Evolutionary conservation across 2,329 filamentous ascomycete genomes (phyloP), one percentile per base, ranked within the genome.

Genomic region (Scolecobasidium constrictum): DNA sequence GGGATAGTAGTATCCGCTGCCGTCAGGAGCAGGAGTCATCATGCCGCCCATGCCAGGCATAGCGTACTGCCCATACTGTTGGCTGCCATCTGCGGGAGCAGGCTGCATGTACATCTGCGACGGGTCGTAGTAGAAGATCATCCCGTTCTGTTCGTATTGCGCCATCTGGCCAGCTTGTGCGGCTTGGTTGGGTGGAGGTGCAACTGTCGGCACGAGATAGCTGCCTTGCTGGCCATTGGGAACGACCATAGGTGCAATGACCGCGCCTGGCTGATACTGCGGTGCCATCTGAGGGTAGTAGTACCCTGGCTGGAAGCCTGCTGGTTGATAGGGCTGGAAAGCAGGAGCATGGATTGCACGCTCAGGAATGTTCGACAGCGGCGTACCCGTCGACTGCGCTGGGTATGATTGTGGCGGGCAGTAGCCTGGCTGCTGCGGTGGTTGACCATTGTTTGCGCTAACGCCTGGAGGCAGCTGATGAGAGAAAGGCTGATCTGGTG

Each of bases 131-230:
- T 94, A 98, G 61, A 94, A 96, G 1, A 94, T 87, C 75, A 93
- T 96, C 48, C 92, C 92, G 52, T 94, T 94, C 49, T 81, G 80
- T 65, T 96, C 90, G 60, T 95, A 88, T 0, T 86, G 86, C n/a
- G 54, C 45, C 38, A 55, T 56, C 22, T 54, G 52, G n/a, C 35
- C 22, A 5, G 23, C 20, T 4, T 31, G 38, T 13, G 40, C 45
- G 13, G 50, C 46, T 38, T 43, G 35, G 18, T 35, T 36, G 16
- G 41, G 38, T 26, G 41, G 49, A 38, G 57, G 48, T 46, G 64
- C 48, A 37, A 52, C 41, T 44, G 55, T 47, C 33, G 50, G 66
- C 54, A 61, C 66, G 61, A 53, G 57, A 56, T 55, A 65, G 52
- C 35, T 60, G 52, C 51, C 64, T 46, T 71, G 72, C 48, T 75